Base-by-base conservation (phyloP, 768 basidiomycete genomes). In the Pleurotus sapidus region DNA sequence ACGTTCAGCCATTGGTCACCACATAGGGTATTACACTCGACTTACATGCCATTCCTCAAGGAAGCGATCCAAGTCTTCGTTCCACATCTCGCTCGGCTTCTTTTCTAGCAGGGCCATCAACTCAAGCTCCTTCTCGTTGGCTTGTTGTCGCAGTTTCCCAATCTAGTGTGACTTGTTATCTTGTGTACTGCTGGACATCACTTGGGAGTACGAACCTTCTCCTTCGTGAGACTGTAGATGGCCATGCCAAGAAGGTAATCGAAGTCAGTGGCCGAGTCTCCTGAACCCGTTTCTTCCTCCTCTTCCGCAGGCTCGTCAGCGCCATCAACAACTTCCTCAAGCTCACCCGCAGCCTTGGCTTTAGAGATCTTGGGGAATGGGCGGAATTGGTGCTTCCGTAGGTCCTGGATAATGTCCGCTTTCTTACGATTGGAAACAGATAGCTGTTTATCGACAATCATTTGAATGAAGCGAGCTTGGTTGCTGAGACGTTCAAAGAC, bases 181-280 rank as follows among this genome's bases (percentile, higher is more conserved):
- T 1, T 37, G 27, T 40, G 25, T 49, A 15, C 30, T 34, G 30
- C 8, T 34, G 30, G 30, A 34, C 30, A 34, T 34, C 11, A 11
- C 11, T 9, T 34, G 30, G 30, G 30, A 8, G 30, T 34, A 23
- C 69, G 5, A 54, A 90, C 93, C 85, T 89, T 95, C 73, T 98
- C 96, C 64, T 82, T 87, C 0, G 96, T 99, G 77, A 99, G 76
- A 73, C 89, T 96, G 79, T 85, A 95, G 66, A 99, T 96, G 1
- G 93, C 76, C 96, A 99, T 98, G 14, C 92, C 86, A 58, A 99
- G 75, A 51, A 99, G 73, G 72, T 99, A 98, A 68, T 99, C 95
- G 67, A 79, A 99, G 72, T 98, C 95, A 25, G 79, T 78, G 4
- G 74, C 63, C 9, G 73, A 70, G 42, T 75, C 78, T 3, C 65